Conservation (phyloP, 805 yeast genomes). For the Ogataea philodendri region DNA sequence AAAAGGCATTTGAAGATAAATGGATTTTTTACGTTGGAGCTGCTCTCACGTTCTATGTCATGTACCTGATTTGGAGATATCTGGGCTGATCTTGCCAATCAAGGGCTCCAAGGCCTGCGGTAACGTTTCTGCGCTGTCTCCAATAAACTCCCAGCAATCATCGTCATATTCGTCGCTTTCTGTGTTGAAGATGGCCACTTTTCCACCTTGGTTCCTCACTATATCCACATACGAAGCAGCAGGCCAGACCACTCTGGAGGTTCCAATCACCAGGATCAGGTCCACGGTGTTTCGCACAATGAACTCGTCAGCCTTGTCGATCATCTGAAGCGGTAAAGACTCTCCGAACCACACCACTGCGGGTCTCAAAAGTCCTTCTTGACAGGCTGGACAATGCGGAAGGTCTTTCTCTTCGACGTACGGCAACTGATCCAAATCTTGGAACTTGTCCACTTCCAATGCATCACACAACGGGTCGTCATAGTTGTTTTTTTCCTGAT, state of each 20-base stretch:
- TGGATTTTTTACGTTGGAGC: conserved; percentile 81
- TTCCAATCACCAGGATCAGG: conserved; percentile 77
- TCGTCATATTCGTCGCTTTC: conserved; percentile 45
- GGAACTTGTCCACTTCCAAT: conserved; percentile 16
- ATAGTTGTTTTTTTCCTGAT: conserved; percentile 49
- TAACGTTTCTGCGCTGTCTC: conserved; percentile 73
- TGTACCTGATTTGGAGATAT: conserved; percentile 66
- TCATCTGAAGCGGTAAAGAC: conserved; percentile 60
- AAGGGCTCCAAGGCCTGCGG: conserved; percentile 65
- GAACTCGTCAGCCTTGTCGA: conserved; percentile 71
- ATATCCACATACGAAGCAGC: conserved; percentile 88
- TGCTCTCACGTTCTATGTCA: conserved; percentile 55
- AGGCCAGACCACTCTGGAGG: conserved; percentile 86
- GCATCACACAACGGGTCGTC: conserved; percentile 55
- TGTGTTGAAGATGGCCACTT: conserved; percentile 80
- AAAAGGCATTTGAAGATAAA: conserved; percentile 82
- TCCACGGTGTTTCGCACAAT: conserved; percentile 58
- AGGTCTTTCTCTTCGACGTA: conserved; percentile 48
- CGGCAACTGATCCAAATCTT: conserved; percentile 23
- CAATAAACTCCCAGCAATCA: conserved; percentile 65
- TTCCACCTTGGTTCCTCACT: conserved; percentile 69
- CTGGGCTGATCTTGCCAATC: conserved; percentile 43
- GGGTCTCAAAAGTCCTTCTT: conserved; percentile 68
- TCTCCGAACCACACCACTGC: conserved; percentile 98
- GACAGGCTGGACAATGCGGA: conserved; percentile 78